Conservation (phyloP, 371 early-diverging fungal genomes). For the Blakeslea trispora region DNA sequence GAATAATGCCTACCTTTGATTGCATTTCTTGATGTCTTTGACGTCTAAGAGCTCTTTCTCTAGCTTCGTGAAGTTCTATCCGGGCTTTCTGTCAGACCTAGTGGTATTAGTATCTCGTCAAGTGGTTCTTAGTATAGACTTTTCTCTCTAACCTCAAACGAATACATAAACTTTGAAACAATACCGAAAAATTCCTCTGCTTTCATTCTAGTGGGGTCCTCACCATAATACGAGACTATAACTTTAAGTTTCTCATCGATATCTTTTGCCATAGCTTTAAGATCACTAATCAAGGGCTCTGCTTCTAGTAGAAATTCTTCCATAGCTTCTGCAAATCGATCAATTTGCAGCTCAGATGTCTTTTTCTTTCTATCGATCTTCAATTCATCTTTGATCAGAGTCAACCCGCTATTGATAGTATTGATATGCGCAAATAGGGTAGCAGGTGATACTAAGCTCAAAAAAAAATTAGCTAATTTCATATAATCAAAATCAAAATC, state of each 20-base stretch:
- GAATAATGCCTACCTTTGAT: constrained; percentile 7
- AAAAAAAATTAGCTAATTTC: background rate
- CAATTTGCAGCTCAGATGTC: constrained; percentile 51
- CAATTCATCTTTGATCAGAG: constrained; percentile 62
- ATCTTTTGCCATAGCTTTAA: constrained; percentile 38
- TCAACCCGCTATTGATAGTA: constrained; percentile 56
- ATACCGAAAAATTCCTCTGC: constrained; percentile 88
- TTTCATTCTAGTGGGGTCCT: constrained; percentile 73
- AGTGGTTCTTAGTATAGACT: constrained; percentile 2
- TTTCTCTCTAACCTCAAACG: constrained; percentile 37
- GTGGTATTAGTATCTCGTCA: background rate
- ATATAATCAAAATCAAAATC: background rate
- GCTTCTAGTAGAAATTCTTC: constrained; percentile 50
- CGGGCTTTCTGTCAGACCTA: constrained; percentile 22
- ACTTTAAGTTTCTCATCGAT: constrained; percentile 63
- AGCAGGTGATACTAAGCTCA: constrained; percentile 57
- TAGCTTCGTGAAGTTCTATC: constrained; percentile 32
- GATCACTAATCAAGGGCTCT: constrained; percentile 39
- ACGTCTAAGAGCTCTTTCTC: constrained; percentile 27
- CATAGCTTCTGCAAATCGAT: constrained; percentile 69
- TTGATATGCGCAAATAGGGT: constrained; percentile 64
- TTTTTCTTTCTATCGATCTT: constrained; percentile 27
- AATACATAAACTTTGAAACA: constrained; percentile 39
- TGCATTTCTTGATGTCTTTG: constrained; percentile 26
- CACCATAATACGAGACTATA: constrained; percentile 75